phyloP scores from a whole-genome alignment of 2,329 filamentous ascomycete species.

The Knufia fluminis region DNA sequence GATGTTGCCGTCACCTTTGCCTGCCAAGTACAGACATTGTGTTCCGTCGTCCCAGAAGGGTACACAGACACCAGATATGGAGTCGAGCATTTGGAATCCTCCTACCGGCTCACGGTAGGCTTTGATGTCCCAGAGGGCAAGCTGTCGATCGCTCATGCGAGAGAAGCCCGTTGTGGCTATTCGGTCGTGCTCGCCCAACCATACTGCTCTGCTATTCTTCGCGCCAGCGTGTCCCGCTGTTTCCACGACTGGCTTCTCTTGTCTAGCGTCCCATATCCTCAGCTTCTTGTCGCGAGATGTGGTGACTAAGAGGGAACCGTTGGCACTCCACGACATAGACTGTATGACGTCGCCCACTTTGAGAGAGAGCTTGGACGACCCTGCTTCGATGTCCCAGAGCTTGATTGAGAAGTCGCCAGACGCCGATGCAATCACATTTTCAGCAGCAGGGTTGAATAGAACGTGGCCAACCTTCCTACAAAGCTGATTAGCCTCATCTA shows the following conservation, averaged over 20 bases:
- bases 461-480: conserved; percentile 92
- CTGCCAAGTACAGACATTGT: conserved; percentile 89
- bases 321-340: conserved; percentile 89
- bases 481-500: conserved; percentile 14
- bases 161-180: conserved; percentile 96
- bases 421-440: conserved; percentile 88
- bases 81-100: conserved; percentile 83
- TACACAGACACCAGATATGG: conserved; percentile 96
- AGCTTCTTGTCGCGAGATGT: conserved; percentile 98
- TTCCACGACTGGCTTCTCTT: conserved; percentile 80
- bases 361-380: conserved; percentile 63
- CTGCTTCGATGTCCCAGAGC: conserved; percentile 84
- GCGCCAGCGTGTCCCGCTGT: conserved; percentile 78
- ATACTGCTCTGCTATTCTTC: conserved; percentile 94
- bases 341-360: conserved; percentile 90
- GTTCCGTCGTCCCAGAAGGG: conserved; percentile 99
- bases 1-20: conserved; percentile 98
- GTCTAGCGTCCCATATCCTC: conserved; percentile 91
- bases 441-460: conserved; percentile 91
- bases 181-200: conserved; percentile 94
- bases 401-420: conserved; percentile 94
- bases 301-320: conserved; percentile 75
- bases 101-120: conserved; percentile 71
- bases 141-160: conserved; percentile 93
- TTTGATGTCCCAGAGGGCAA: conserved; percentile 90